Conservation (phyloP, 192 early-diverging fungal genomes). For the Lobosporangium transversale region DNA sequence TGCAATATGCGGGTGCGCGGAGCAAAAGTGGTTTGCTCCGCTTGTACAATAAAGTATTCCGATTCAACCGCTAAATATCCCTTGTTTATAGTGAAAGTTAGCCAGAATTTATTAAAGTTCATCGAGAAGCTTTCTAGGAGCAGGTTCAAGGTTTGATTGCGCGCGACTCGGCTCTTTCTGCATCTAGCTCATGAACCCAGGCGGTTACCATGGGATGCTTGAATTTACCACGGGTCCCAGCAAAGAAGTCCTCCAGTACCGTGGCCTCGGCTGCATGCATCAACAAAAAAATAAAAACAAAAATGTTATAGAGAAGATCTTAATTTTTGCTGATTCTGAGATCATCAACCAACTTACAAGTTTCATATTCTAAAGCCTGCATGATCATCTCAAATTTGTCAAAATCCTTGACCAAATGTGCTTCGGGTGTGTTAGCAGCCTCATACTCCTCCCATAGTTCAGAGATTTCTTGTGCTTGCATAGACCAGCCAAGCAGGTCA, state of each 20-base stretch:
- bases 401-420: constrained; percentile 86
- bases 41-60: not conserved
- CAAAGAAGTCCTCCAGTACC: constrained; percentile 81
- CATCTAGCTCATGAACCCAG: constrained; percentile 87
- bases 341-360: constrained; percentile 61
- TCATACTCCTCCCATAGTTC: constrained; percentile 91
- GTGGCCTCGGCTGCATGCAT: constrained; percentile 57
- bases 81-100: not conserved
- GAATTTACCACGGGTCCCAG: constrained; percentile 83
- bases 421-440: constrained; percentile 74
- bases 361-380: constrained; percentile 91
- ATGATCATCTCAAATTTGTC: constrained; percentile 98
- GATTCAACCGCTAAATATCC: not conserved
- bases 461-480: constrained; percentile 75
- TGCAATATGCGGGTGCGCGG: too few species aligned
- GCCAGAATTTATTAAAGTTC: not conserved
- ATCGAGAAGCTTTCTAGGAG: not conserved
- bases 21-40: too few species aligned
- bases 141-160: constrained; percentile 24
- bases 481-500: constrained; percentile 62
- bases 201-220: constrained; percentile 80
- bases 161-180: constrained; percentile 56
- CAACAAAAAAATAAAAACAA: not conserved
- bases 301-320: not conserved
- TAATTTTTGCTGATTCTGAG: too few species aligned